phyloP scores from a whole-genome alignment of 1,284 basidiomycete genomes.

The Ustilago hordei region DNA sequence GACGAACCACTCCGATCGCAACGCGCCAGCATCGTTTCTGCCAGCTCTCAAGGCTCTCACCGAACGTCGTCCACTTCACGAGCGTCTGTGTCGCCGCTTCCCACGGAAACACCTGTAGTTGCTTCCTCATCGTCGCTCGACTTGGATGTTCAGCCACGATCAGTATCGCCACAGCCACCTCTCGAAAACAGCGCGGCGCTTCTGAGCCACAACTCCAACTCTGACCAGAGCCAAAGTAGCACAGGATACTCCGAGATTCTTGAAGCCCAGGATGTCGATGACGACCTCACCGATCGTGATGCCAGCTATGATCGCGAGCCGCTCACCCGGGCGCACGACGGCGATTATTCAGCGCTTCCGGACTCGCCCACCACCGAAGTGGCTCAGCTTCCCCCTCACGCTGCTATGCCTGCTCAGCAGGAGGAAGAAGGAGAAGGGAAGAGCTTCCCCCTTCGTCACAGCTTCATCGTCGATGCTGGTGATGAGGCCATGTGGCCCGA shows the following conservation, averaged over 20 bases:
- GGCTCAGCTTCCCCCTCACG: background rate
- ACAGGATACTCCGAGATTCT: constrained; percentile 37
- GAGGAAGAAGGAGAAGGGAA: background rate
- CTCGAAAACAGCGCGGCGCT: constrained; percentile 19
- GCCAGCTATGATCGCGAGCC: constrained; percentile 16
- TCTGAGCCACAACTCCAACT: constrained; percentile 12
- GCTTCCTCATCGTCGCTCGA: constrained; percentile 7
- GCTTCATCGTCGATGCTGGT: constrained; percentile 34
- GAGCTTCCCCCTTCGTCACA: constrained; percentile 23
- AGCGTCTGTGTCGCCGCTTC: background rate
- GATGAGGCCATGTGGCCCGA: constrained; percentile 45
- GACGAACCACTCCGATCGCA: constrained; percentile 30
- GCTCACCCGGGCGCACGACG: constrained; percentile 24
- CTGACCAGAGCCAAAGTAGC: constrained; percentile 17
- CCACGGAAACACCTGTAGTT: background rate
- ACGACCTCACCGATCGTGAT: constrained; percentile 22
- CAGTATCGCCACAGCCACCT: constrained; percentile 18
- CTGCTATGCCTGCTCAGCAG: background rate
- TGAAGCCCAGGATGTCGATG: constrained; percentile 20
- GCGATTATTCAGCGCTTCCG: constrained; percentile 37
- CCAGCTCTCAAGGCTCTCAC: constrained; percentile 19
- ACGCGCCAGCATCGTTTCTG: constrained; percentile 34
- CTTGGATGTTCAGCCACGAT: constrained; percentile 8
- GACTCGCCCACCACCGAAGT: constrained; percentile 14
- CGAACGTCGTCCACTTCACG: constrained; percentile 11